Percentiles rank a stretch among this genome's conserved stretches.
phyloP scores from a whole-genome alignment of 495 filamentous ascomycete genomes.

The Penicillium paradoxum region DNA sequence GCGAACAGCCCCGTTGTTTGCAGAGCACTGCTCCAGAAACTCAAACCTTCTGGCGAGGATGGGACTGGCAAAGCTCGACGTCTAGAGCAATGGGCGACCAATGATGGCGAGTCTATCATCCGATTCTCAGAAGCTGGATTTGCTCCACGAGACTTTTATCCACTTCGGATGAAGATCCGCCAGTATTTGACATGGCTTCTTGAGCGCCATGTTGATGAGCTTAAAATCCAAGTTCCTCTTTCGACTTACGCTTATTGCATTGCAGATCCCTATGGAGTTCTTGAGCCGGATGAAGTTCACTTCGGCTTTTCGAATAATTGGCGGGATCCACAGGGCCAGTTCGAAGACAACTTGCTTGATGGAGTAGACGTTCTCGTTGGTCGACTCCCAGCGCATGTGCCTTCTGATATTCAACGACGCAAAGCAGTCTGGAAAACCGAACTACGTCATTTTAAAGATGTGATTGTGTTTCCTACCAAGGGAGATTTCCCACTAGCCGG shows the following conservation, averaged over 20 bases:
- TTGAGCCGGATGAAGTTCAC: constrained; percentile 73
- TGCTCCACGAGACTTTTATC: constrained; percentile 51
- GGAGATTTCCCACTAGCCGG: constrained; percentile 68
- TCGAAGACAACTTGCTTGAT: constrained; percentile 56
- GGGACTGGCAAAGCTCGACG: constrained; percentile 19
- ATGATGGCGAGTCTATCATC: constrained; percentile 33
- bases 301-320: constrained; percentile 66
- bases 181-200: constrained; percentile 51
- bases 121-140: constrained; percentile 57
- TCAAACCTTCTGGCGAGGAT: constrained; percentile 26
- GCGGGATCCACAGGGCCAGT: constrained; percentile 53
- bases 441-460: constrained; percentile 72
- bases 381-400: constrained; percentile 73
- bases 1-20: constrained; percentile 32
- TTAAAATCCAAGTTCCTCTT: constrained; percentile 67
- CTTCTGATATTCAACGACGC: constrained; percentile 77
- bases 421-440: constrained; percentile 60
- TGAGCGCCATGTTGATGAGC: constrained; percentile 51
- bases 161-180: constrained; percentile 53
- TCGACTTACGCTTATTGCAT: constrained; percentile 79
- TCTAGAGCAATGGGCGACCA: constrained; percentile 33
- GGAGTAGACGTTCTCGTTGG: constrained; percentile 77
- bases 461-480: constrained; percentile 76
- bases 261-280: constrained; percentile 66
- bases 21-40: constrained; percentile 36